phyloP scores from a whole-genome alignment of 768 basidiomycete genomes.

The Russula vinacea region DNA sequence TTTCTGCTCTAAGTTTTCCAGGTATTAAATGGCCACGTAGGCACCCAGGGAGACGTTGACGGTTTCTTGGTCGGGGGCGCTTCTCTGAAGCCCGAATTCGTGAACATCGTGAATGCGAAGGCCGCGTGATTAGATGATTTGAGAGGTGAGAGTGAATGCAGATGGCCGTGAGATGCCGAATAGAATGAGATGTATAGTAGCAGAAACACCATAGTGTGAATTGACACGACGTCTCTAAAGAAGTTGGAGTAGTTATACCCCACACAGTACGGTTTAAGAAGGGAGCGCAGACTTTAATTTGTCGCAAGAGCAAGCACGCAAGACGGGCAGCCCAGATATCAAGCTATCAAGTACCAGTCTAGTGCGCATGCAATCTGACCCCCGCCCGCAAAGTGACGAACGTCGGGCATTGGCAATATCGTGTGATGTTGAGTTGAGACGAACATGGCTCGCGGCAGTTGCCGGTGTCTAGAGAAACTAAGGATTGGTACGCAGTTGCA shows the following conservation, averaged over 20 bases:
- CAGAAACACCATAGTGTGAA: constrained; percentile 4
- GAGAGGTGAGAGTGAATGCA: not conserved
- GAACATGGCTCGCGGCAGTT: constrained; percentile 35
- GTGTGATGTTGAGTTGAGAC: too few relatives aligned
- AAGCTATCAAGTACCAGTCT: too few relatives aligned
- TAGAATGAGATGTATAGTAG: constrained; percentile 5
- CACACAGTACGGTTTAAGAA: not conserved
- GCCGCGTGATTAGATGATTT: constrained; percentile 30
- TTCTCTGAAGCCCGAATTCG: constrained; percentile 96
- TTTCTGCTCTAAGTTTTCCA: not conserved
- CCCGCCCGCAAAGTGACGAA: too few relatives aligned
- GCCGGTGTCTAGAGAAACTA: constrained; percentile 35
- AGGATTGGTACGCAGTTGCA: not conserved
- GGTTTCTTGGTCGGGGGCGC: constrained; percentile 98
- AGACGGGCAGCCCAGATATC: too few relatives aligned
- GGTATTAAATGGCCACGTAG: constrained; percentile 40
- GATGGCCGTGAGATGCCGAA: not conserved
- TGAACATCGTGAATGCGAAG: constrained; percentile 80
- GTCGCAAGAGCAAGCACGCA: too few relatives aligned
- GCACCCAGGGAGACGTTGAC: constrained; percentile 78
- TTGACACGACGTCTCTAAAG: not conserved
- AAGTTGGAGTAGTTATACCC: not conserved
- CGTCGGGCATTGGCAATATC: too few relatives aligned
- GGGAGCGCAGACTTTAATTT: not conserved
- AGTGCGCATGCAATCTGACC: too few relatives aligned